A percentile compares a stretch with the other conserved stretches of the same genome.
Evolutionary conservation across 164 flowering plant species (phyloP).

Genomic region (Saururus chinensis): DNA sequence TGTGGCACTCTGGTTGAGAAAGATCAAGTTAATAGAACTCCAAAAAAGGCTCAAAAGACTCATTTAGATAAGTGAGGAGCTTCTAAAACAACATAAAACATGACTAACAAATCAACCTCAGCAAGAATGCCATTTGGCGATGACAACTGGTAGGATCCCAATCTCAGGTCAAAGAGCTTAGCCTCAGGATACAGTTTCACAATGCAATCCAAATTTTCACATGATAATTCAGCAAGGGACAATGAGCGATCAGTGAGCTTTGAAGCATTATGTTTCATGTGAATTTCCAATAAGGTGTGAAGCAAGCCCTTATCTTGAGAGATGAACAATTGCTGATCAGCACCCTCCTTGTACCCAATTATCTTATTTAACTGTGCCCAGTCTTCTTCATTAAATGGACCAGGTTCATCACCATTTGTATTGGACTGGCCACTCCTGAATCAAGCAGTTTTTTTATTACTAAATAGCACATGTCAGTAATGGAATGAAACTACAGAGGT

Average conservation of each 20-base stretch:
- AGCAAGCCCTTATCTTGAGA: slow-evolving; percentile 36
- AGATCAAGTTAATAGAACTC: slow-evolving; percentile 1
- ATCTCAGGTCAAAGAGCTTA: slow-evolving; percentile 66
- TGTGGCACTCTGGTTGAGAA: slow-evolving; percentile 70
- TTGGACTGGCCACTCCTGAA: slow-evolving; percentile 49
- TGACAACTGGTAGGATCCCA: slow-evolving; percentile 78
- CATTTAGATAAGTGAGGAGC: neutral
- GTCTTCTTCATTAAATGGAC: slow-evolving; percentile 66
- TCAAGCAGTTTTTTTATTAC: slow-evolving; percentile 5
- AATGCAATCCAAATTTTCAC: slow-evolving; percentile 69
- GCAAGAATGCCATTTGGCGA: slow-evolving; percentile 92
- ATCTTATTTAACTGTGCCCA: slow-evolving; percentile 80
- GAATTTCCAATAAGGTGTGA: slow-evolving; percentile 62
- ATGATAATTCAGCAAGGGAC: slow-evolving; percentile 83
- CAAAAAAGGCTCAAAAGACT: neutral
- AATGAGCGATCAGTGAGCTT: slow-evolving; percentile 50
- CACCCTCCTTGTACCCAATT: slow-evolving; percentile 85
- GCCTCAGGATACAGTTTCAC: slow-evolving; percentile 71
- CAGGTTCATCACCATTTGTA: slow-evolving; percentile 54
- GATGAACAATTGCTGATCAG: slow-evolving; percentile 32
- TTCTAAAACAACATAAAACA: neutral
- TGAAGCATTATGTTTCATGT: slow-evolving; percentile 90
- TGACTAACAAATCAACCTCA: slow-evolving; percentile 36
- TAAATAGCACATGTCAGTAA: neutral
- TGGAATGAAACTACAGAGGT: neutral